Evolutionary conservation across 495 filamentous ascomycete species (phyloP), one percentile per base, ranked within the genome.

Genomic region (Xylaria intraflava): DNA sequence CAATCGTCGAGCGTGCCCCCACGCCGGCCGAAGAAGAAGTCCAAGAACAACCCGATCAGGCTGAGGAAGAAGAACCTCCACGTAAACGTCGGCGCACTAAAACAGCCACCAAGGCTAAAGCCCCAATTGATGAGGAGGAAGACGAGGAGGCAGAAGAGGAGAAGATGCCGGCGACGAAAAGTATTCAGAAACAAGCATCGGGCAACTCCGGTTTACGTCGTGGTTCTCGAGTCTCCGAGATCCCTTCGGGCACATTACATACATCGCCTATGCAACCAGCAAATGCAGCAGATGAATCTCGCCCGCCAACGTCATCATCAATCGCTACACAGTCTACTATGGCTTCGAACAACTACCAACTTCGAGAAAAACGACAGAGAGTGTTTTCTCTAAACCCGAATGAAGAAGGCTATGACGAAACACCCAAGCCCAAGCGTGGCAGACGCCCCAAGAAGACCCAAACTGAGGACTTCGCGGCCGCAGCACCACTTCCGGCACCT

Each of bases 331-430:
- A 47, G 10, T 62, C 57, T 19, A 66, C 64, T 14, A 51, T 61
- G 3, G 38, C 49, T n/a, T 66, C 64, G 1, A 60, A 52, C 41
- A 61, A 51, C 33, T 66, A 66, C n/a, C 58, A 58, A 19, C 55
- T 66, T 22, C 59, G 64, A 14, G 64, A 66, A 39, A 66, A 66
- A 36, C 53, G 64, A 1, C 64, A 66, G 35, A 46, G 53, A 36
- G 64, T 60, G 19, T 66, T 66, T 47, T 61, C 64, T 11, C 53
- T 64, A 8, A 51, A 66, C 16, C 29, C 54, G 2, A 60, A 51
- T 23, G 57, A 59, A 1, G 66, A 63, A n/a, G 59, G 58, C 16
- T 46, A 26, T 6, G 52, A 46, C 9, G 59, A 64, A 23, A 46
- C 48, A 29, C 55, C 55, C 5, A 64, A 67, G 35, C 51, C 58